phyloP scores from a whole-genome alignment of 139 green algal species.

The Closterium sp. region DNA sequence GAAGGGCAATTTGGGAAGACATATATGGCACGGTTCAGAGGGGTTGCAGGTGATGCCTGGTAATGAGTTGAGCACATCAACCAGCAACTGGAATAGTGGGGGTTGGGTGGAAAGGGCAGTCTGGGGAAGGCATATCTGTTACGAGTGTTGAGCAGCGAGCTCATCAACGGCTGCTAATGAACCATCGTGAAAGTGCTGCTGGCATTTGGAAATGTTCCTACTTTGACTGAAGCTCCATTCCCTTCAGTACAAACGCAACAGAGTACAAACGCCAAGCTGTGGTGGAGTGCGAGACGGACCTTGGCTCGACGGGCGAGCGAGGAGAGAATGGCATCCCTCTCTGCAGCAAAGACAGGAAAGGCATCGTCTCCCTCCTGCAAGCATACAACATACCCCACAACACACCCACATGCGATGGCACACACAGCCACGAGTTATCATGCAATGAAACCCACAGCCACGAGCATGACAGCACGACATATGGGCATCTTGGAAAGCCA shows the following conservation, averaged over 20 bases:
- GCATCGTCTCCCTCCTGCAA: constrained; percentile 29
- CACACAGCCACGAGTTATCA: too few species aligned
- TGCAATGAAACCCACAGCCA: too few species aligned
- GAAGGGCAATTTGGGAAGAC: not conserved
- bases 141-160: too few species aligned
- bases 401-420: not conserved
- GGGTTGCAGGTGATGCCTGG: constrained; percentile 83
- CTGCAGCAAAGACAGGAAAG: constrained; percentile 46
- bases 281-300: not conserved
- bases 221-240: too few species aligned
- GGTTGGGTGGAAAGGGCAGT: not conserved
- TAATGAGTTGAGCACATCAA: constrained; percentile 72
- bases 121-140: too few species aligned
- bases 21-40: constrained; percentile 64
- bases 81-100: constrained; percentile 32
- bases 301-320: constrained; percentile 77
- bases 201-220: too few species aligned
- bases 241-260: too few species aligned
- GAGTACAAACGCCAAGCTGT: too few species aligned
- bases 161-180: too few species aligned
- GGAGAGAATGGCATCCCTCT: constrained; percentile 64
- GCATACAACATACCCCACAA: not conserved
- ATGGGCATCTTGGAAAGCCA: too few species aligned
- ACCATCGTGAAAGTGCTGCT: too few species aligned
- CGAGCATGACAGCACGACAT: too few species aligned